Evolutionary conservation across 768 basidiomycete species (phyloP).

Genomic region (Mycena sanguinolenta): DNA sequence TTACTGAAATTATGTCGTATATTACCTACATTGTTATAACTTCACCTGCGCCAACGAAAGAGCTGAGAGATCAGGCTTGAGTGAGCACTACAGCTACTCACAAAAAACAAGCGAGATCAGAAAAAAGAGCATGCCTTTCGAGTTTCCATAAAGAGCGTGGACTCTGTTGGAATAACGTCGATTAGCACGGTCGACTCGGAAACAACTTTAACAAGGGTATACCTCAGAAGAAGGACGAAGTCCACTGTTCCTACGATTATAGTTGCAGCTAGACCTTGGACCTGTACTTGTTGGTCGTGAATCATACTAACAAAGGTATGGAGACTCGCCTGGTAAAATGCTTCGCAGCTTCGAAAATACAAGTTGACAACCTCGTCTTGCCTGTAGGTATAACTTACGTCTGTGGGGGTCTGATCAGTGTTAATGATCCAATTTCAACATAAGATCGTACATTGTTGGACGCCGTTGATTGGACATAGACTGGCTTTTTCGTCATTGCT

Average conservation of each 20-base stretch:
- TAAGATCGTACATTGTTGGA: neutral
- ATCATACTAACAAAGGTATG: neutral
- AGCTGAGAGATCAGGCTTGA: neutral
- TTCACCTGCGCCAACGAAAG: neutral
- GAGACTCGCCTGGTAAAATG: neutral
- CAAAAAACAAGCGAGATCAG: neutral
- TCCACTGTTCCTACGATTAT: neutral
- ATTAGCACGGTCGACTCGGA: no score
- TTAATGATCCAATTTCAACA: no score
- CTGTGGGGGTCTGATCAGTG: neutral
- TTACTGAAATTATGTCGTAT: neutral
- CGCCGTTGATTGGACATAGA: neutral
- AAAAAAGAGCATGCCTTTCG: neutral
- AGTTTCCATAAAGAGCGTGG: conserved; percentile 1
- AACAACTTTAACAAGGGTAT: neutral
- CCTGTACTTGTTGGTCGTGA: neutral
- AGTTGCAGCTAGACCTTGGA: neutral
- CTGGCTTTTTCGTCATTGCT: neutral
- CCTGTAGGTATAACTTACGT: neutral
- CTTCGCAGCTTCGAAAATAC: neutral
- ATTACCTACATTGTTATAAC: neutral
- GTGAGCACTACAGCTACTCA: neutral
- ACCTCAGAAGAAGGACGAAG: neutral
- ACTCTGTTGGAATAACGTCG: neutral
- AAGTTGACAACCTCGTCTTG: neutral